Evolutionary conservation across 768 basidiomycete genomes (phyloP).

Genomic region (Macrolepiota dolichaula): DNA sequence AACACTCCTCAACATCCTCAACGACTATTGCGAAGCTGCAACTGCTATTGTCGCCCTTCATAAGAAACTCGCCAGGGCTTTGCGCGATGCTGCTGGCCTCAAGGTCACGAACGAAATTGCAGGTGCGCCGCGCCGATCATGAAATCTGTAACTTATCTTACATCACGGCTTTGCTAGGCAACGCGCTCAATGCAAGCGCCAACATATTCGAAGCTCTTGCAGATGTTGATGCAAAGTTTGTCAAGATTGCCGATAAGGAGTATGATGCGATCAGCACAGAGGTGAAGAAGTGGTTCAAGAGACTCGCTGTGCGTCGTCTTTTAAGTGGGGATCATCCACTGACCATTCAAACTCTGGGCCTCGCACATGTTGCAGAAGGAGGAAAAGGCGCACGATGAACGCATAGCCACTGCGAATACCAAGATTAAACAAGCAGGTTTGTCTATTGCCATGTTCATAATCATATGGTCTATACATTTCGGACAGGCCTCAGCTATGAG

Average conservation of each 20-base stretch:
- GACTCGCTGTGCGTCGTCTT: constrained; percentile 57
- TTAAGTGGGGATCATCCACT: neutral
- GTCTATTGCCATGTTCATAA: neutral
- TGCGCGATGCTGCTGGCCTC: constrained; percentile 59
- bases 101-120: constrained; percentile 63
- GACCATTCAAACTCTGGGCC: neutral
- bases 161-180: constrained; percentile 38
- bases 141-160: constrained; percentile 10
- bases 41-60: constrained; percentile 58
- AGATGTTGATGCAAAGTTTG: constrained; percentile 73
- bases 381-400: constrained; percentile 74
- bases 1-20: constrained; percentile 57
- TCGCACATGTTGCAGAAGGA: constrained; percentile 53
- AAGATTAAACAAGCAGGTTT: constrained; percentile 77
- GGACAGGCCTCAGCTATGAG: constrained; percentile 66
- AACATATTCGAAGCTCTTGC: constrained; percentile 65
- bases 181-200: constrained; percentile 63
- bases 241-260: constrained; percentile 72
- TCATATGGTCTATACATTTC: neutral
- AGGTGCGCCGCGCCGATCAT: constrained; percentile 37
- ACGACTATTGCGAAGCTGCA: constrained; percentile 74
- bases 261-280: constrained; percentile 61
- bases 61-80: constrained; percentile 71
- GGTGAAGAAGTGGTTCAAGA: constrained; percentile 87
- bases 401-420: constrained; percentile 59